Evolutionary conservation across 2,329 filamentous ascomycete genomes (phyloP).

Genomic region (Amesomyces nigricolor): DNA sequence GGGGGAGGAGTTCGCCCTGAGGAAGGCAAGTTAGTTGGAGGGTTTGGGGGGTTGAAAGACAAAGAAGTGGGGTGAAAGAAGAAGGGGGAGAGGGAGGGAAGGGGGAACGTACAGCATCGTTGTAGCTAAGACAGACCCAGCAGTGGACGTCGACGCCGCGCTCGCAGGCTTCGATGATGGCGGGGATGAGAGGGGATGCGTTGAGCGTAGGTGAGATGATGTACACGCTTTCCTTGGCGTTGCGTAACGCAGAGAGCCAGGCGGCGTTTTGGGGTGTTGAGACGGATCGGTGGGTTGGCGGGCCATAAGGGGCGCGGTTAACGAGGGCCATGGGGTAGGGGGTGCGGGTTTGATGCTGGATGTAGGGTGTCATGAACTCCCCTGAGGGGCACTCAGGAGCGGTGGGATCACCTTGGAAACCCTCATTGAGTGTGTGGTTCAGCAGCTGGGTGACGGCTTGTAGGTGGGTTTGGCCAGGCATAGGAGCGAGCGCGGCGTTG

Average conservation of each 20-base stretch:
- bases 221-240: constrained; percentile 61
- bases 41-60: constrained; percentile 5
- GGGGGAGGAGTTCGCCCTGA: constrained; percentile 64
- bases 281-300: constrained; percentile 54
- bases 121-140: constrained; percentile 74
- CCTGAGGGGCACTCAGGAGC: constrained; percentile 49
- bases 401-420: constrained; percentile 39
- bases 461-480: constrained; percentile 39
- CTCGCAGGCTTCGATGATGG: constrained; percentile 58
- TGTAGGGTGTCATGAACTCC: constrained; percentile 61
- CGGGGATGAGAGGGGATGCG: constrained; percentile 59
- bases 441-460: constrained; percentile 60
- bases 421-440: constrained; percentile 53
- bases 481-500: constrained; percentile 50
- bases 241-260: constrained; percentile 63
- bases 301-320: constrained; percentile 61
- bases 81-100: neutral
- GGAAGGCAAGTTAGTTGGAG: neutral
- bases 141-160: constrained; percentile 62
- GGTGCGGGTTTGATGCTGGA: constrained; percentile 47
- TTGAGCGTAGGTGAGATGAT: constrained; percentile 77
- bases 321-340: constrained; percentile 68
- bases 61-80: neutral
- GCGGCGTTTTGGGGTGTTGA: constrained; percentile 69
- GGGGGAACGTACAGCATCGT: constrained; percentile 50